phyloP scores from a whole-genome alignment of 164 flowering plant genomes.

The Platanus orientalis region DNA sequence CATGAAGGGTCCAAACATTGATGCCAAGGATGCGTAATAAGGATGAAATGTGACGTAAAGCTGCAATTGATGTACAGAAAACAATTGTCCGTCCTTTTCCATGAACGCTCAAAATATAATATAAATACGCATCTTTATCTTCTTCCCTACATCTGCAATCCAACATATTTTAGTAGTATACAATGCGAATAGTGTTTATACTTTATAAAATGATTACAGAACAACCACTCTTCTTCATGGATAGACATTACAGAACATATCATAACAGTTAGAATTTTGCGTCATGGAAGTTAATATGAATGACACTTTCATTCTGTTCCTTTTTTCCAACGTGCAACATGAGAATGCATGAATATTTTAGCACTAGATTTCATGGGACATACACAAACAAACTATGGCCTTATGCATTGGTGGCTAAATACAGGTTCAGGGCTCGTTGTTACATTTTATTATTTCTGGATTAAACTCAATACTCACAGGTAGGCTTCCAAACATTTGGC shows the following conservation, averaged over 20 bases:
- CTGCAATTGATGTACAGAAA: constrained; percentile 92
- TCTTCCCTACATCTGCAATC: constrained; percentile 85
- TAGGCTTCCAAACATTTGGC: too few species aligned
- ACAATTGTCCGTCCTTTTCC: constrained; percentile 92
- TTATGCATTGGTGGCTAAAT: too few species aligned
- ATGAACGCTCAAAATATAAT: constrained; percentile 81
- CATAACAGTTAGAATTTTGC: neutral
- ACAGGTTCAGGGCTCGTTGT: too few species aligned
- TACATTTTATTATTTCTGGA: too few species aligned
- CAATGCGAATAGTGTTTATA: neutral
- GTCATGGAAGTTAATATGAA: neutral
- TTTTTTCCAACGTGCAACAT: neutral
- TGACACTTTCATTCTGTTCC: neutral
- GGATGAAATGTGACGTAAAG: constrained; percentile 75
- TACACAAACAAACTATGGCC: too few species aligned
- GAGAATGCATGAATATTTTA: neutral
- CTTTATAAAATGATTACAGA: neutral
- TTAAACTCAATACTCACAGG: too few species aligned
- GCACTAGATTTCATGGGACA: neutral
- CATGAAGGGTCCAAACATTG: constrained; percentile 68
- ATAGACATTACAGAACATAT: neutral
- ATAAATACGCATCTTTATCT: constrained; percentile 91
- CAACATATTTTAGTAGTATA: constrained; percentile 5
- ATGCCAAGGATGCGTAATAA: constrained; percentile 58
- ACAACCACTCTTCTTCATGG: neutral